Conservation (phyloP, 148 eudicot genomes). For the Nepenthes gracilis region DNA sequence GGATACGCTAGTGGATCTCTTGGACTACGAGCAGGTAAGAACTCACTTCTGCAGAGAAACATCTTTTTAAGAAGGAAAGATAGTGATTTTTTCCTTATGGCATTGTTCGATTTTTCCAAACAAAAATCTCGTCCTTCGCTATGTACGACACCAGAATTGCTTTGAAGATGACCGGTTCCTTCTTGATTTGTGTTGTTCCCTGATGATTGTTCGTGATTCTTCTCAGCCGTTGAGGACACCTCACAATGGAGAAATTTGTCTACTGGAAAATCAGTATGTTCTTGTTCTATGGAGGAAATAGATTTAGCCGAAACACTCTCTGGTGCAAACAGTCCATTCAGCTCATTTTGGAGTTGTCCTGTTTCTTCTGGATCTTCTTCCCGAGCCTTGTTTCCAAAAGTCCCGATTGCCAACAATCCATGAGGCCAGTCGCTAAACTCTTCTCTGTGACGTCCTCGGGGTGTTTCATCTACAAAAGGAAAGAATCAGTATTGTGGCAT, state of each 20-base stretch:
- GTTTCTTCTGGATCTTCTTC: conserved; percentile 26
- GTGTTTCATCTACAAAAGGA: conserved; percentile 16
- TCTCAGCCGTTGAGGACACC: background rate
- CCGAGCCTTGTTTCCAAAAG: conserved; percentile 36
- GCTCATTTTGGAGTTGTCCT: conserved; percentile 31
- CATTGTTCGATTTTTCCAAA: conserved; percentile 10
- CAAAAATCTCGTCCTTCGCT: conserved; percentile 21
- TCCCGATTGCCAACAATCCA: conserved; percentile 64
- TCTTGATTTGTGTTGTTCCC: conserved; percentile 1
- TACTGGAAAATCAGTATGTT: background rate
- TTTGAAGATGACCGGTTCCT: conserved; percentile 12
- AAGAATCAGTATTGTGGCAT: background rate
- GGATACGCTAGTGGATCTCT: conserved; percentile 42
- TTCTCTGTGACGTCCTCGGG: conserved; percentile 27
- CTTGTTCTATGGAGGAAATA: background rate
- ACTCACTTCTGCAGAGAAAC: conserved; percentile 33
- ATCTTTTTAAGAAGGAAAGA: conserved; percentile 61
- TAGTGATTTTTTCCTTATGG: conserved; percentile 48
- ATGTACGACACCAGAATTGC: conserved; percentile 7
- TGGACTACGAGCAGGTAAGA: conserved; percentile 25
- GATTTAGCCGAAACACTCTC: background rate
- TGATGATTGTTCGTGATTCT: background rate
- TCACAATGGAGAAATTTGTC: background rate
- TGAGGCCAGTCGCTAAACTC: conserved; percentile 83
- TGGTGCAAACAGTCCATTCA: conserved; percentile 11